Percentiles rank a stretch among this genome's conserved stretches.
Conservation (phyloP, 306 rosid species). For the Malus domestica region DNA sequence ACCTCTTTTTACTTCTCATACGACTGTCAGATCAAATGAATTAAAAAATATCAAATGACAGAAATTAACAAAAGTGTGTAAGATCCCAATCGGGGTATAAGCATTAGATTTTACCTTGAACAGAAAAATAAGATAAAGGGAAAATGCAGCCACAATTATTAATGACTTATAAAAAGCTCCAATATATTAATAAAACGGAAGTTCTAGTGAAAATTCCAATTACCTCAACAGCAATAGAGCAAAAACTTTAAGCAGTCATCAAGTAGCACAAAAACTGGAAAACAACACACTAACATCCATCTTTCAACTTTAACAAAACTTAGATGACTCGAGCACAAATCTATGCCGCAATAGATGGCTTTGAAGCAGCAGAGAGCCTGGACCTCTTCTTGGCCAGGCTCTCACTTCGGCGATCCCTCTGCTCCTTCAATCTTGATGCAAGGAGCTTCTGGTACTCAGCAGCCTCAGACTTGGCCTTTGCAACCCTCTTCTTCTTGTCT, state of each 20-base stretch:
- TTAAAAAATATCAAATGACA: too few species aligned
- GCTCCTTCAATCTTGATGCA: conserved; percentile 55
- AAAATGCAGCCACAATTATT: neutral
- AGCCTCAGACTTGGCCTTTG: conserved; percentile 48
- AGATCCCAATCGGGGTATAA: too few species aligned
- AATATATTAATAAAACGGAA: neutral
- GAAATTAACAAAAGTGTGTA: too few species aligned
- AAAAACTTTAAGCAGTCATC: conserved; percentile 1
- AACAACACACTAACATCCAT: neutral
- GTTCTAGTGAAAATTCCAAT: neutral
- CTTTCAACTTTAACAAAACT: conserved; percentile 9
- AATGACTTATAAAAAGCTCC: neutral
- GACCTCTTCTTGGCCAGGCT: conserved; percentile 62
- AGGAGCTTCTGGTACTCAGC: conserved; percentile 60
- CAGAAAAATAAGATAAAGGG: neutral
- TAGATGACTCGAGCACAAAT: neutral
- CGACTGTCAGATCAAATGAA: rapidly evolving
- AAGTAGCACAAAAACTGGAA: neutral
- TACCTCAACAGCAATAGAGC: conserved; percentile 1
- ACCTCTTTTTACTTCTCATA: too few species aligned
- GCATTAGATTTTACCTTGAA: too few species aligned
- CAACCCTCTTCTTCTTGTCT: conserved; percentile 55
- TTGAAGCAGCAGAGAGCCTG: conserved; percentile 51
- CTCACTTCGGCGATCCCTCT: conserved; percentile 56
- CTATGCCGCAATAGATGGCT: conserved; percentile 44